These are phyloP conservation scores for Trichocomaceae sp. DNA, from an alignment of 2,329 filamentous ascomycete genomes.

Conservation along the genomic window DNA sequence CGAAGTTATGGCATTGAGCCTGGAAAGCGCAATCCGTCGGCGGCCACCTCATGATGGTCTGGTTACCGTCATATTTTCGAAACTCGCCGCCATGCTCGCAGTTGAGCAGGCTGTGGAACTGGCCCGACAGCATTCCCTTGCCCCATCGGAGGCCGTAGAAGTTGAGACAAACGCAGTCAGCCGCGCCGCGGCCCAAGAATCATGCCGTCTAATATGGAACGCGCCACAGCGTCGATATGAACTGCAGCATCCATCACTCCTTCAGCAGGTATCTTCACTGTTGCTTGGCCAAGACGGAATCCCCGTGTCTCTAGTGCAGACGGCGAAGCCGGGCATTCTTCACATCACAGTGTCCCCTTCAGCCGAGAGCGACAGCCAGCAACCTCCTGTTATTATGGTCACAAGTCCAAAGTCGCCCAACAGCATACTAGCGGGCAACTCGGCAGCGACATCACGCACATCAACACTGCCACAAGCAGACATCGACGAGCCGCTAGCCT, in stretches of 20 bases:
- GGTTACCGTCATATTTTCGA: constrained; percentile 42
- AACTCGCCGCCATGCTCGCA: constrained; percentile 44
- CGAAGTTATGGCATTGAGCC: constrained; percentile 38
- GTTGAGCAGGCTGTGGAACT: constrained; percentile 41
- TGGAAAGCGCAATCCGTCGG: constrained; percentile 34
- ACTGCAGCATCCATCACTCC: constrained; percentile 41
- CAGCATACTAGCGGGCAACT: constrained; percentile 26
- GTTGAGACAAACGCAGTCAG: constrained; percentile 40
- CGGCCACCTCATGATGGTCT: constrained; percentile 38
- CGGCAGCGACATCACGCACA: constrained; percentile 29
- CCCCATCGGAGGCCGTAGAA: constrained; percentile 35
- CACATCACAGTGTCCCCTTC: constrained; percentile 37
- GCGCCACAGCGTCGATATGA: constrained; percentile 36
- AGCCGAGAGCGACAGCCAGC: constrained; percentile 20
- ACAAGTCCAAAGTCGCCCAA: constrained; percentile 34
- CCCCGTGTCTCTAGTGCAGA: constrained; percentile 27
- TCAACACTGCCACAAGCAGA: constrained; percentile 37
- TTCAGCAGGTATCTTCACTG: constrained; percentile 23
- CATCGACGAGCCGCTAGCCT: constrained; percentile 34
- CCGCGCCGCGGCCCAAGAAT: constrained; percentile 41
- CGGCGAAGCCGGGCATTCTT: constrained; percentile 29
- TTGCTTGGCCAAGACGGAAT: constrained; percentile 31
- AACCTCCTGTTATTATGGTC: constrained; percentile 30
- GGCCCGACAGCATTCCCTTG: constrained; percentile 34
- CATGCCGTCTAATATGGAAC: constrained; percentile 42